phyloP scores from a whole-genome alignment of 305 asterid species.

The Fraxinus angustifolia region DNA sequence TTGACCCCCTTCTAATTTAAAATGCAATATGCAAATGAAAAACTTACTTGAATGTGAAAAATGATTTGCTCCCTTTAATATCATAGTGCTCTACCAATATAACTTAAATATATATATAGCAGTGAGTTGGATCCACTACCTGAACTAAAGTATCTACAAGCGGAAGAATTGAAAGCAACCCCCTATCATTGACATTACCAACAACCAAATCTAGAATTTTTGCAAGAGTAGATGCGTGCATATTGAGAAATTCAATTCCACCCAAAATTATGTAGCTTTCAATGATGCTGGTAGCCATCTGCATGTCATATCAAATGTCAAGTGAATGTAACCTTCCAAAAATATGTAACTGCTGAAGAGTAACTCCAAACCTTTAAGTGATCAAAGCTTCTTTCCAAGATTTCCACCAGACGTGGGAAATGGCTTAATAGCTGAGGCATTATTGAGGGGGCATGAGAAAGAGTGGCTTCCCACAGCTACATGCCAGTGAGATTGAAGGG shows the following conservation, averaged over 20 bases:
- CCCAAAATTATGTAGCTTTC: slow-evolving; percentile 89
- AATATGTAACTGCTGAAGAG: slow-evolving; percentile 15
- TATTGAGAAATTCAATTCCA: slow-evolving; percentile 65
- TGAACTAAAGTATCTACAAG: slow-evolving; percentile 84
- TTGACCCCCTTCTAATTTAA: background rate
- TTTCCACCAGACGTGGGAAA: slow-evolving; percentile 82
- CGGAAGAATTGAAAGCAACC: slow-evolving; percentile 77
- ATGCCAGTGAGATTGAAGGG: slow-evolving; percentile 24
- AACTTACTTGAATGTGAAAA: background rate
- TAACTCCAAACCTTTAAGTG: slow-evolving; percentile 59
- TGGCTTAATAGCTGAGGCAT: slow-evolving; percentile 69
- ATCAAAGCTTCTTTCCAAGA: slow-evolving; percentile 82
- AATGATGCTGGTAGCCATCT: slow-evolving; percentile 81
- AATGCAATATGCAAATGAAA: slow-evolving; percentile 4
- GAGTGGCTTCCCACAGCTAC: slow-evolving; percentile 96
- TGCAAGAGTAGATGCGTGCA: slow-evolving; percentile 72
- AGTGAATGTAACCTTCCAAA: slow-evolving; percentile 19
- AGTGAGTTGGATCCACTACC: slow-evolving; percentile 44
- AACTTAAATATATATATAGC: slow-evolving; percentile 12
- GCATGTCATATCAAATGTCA: slow-evolving; percentile 32
- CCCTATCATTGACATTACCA: slow-evolving; percentile 84
- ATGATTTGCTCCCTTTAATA: slow-evolving; percentile 10
- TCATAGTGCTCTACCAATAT: slow-evolving; percentile 6
- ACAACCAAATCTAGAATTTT: slow-evolving; percentile 84
- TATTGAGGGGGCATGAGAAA: slow-evolving; percentile 85